Percentiles rank a stretch among this genome's conserved stretches.
These are phyloP conservation scores for Geoglossum cookeanum DNA, from an alignment of 2,329 filamentous ascomycete genomes.

Conservation along the genomic window DNA sequence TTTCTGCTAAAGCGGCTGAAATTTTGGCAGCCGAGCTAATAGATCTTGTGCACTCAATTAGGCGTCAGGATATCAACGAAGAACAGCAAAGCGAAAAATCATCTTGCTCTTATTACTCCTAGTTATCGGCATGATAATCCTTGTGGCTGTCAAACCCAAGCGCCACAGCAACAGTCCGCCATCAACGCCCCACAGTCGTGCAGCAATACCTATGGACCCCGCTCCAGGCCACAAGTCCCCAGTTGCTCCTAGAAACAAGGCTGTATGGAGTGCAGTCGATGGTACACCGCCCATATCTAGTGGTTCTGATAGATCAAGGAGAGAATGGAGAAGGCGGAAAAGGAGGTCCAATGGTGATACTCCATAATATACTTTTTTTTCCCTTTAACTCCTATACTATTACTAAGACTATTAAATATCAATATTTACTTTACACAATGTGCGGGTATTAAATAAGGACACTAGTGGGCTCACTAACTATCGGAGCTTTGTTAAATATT, in stretches of 20 bases:
- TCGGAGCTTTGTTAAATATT: too few relatives aligned
- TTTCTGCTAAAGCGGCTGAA: background rate
- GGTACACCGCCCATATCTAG: background rate
- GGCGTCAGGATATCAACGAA: constrained; percentile 74
- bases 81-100: constrained; percentile 76
- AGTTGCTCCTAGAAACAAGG: too few relatives aligned
- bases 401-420: too few relatives aligned
- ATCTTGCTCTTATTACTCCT: constrained; percentile 75
- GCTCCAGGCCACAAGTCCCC: background rate
- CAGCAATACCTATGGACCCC: background rate
- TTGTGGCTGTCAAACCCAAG: constrained; percentile 65
- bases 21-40: background rate
- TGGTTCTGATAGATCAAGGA: background rate
- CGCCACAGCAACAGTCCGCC: background rate
- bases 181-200: background rate
- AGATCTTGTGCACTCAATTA: constrained; percentile 9
- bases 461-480: too few relatives aligned
- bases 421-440: too few relatives aligned
- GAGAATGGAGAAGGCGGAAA: background rate
- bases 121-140: constrained; percentile 70
- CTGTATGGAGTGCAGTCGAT: background rate
- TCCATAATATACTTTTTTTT: too few relatives aligned
- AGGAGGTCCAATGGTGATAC: background rate
- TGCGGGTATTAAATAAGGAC: too few relatives aligned
- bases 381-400: too few relatives aligned